These are phyloP conservation scores for Nicotiana tomentosiformis DNA, from an alignment of 257 asterid species.

Conservation along the genomic window DNA sequence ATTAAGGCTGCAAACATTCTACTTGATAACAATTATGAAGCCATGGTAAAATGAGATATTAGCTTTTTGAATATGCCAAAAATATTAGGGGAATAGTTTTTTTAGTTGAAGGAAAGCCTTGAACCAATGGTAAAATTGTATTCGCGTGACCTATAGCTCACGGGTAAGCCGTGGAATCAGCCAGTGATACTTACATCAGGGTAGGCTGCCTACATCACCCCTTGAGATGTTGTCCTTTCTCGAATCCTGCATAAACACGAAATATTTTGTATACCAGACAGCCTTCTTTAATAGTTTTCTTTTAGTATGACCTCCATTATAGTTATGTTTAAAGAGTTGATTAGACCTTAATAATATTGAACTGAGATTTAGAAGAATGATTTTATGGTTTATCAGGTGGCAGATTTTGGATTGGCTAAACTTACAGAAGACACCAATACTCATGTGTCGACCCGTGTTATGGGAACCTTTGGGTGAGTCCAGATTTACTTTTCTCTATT, in stretches of 20 bases:
- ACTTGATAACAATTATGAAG: slow-evolving; percentile 40
- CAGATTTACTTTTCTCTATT: background rate
- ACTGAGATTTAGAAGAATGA: background rate
- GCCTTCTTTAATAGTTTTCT: no score
- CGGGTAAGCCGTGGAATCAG: no score
- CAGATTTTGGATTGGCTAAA: slow-evolving; percentile 92
- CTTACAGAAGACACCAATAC: slow-evolving; percentile 71
- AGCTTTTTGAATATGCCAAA: background rate
- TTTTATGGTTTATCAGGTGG: slow-evolving; percentile 45
- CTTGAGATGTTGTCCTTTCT: no score
- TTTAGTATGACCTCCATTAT: background rate
- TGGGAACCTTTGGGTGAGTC: slow-evolving; percentile 91
- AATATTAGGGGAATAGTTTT: background rate
- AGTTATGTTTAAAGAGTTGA: background rate
- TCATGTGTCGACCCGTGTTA: slow-evolving; percentile 90
- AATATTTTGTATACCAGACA: no score
- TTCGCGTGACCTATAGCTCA: no score
- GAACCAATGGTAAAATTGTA: no score
- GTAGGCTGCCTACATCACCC: no score
- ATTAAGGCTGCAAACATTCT: slow-evolving; percentile 47
- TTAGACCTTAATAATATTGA: background rate
- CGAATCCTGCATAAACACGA: no score
- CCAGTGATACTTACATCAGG: no score
- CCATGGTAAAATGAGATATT: slow-evolving; percentile 29
- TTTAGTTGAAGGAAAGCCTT: no score